Evolutionary conservation across 2,329 filamentous ascomycete species (phyloP), one percentile per base, ranked within the genome.

Genomic region (Rhytidhysteron rufulum): DNA sequence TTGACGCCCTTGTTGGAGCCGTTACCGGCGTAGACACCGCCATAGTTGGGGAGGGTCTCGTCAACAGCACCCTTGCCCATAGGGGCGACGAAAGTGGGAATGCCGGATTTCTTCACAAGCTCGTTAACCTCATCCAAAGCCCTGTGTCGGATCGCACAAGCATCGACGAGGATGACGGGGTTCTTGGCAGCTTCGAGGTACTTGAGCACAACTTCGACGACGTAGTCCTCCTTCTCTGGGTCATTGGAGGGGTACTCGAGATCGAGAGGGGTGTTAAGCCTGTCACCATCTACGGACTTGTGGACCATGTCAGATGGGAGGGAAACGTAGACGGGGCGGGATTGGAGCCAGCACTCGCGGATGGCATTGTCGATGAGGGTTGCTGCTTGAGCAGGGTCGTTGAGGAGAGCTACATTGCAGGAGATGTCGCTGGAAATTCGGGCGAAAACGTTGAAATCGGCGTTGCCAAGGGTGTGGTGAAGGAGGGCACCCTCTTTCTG

Each of bases 61-160:
- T 93, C 78, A 34, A 95, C 78, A 16, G 86, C 85, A 15, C 88
- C 80, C 69, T 95, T 95, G 34, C 88, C 88, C 85, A 94, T 94
- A 2, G 88, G 87, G 0, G 88, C 85, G n/a, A 90, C 86, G 53
- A 93, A 94, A 0, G 86, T 84, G 4, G 89, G 88, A 6, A 95
- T 71, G 4, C 79, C 73, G 1, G 86, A 86, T 63, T 83, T 86
- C 44, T 83, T 73, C 37, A 94, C 71, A 13, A 95, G 71, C 6
- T 79, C 77, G 51, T 86, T 80, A 15, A 88, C 81, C 63, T 93
- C 87, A 1, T 79, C 65, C 1, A 90, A 65, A 13, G 85, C 84
- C 31, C 83, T 75, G 58, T 93, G 86, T 24, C 88, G 81, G 48
- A 89, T 82, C 9, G 87, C 85, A 55, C 88, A 93, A 24, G 86